Conservation (phyloP, 495 filamentous ascomycete genomes). For the Saxophila tyrrhenica region DNA sequence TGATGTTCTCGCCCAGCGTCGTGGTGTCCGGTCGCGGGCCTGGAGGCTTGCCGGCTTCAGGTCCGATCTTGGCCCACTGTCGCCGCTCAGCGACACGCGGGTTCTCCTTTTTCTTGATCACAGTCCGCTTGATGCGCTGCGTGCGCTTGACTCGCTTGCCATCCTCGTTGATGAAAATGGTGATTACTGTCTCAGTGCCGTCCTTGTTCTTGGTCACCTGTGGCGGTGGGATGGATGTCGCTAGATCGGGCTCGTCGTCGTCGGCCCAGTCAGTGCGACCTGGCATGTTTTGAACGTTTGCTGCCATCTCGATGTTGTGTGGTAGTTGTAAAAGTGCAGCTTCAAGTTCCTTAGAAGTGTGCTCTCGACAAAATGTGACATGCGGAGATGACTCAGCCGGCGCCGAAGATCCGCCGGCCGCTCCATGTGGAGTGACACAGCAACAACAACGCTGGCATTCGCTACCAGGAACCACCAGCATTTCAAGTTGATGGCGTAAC, state of each 20-base stretch:
- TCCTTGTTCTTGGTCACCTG: slow-evolving; percentile 91
- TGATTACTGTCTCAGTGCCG: slow-evolving; percentile 88
- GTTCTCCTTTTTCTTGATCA: slow-evolving; percentile 85
- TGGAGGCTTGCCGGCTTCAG: slow-evolving; percentile 58
- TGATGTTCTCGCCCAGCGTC: slow-evolving; percentile 90
- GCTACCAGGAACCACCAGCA: too few relatives aligned
- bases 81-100: slow-evolving; percentile 90
- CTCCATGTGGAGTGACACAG: too few relatives aligned
- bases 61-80: slow-evolving; percentile 83
- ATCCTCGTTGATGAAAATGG: slow-evolving; percentile 81
- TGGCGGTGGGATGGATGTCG: slow-evolving; percentile 66
- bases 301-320: slow-evolving; percentile 12
- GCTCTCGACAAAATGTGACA: too few relatives aligned
- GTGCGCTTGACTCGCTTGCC: slow-evolving; percentile 94
- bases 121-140: slow-evolving; percentile 79
- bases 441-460: too few relatives aligned
- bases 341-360: too few relatives aligned
- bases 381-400: too few relatives aligned
- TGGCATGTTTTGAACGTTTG: slow-evolving; percentile 18
- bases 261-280: slow-evolving; percentile 88
- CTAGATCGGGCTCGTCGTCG: slow-evolving; percentile 83
- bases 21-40: slow-evolving; percentile 77
- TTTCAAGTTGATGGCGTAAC: too few relatives aligned
- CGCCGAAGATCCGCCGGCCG: too few relatives aligned
- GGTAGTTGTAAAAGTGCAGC: too few relatives aligned